phyloP scores from a whole-genome alignment of 495 filamentous ascomycete genomes.

The Symbiotaphrina buchneri region DNA sequence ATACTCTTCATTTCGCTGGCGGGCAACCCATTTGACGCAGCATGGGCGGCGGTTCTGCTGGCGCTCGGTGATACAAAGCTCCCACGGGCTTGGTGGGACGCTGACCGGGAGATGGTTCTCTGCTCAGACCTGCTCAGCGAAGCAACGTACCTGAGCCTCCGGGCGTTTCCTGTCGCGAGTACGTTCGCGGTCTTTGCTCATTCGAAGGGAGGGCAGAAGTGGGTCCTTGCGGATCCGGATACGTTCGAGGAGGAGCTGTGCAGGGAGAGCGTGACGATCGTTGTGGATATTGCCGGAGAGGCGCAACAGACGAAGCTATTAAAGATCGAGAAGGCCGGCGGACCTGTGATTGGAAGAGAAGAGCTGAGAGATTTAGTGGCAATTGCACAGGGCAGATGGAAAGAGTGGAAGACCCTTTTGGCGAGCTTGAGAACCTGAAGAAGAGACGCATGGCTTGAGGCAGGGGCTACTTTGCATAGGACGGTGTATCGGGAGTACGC shows the following conservation, averaged over 20 bases:
- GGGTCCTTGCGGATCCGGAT: slow-evolving; percentile 77
- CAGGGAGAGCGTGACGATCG: slow-evolving; percentile 46
- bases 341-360: slow-evolving; percentile 30
- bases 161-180: slow-evolving; percentile 41
- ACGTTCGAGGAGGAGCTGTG: slow-evolving; percentile 69
- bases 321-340: slow-evolving; percentile 65
- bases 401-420: slow-evolving; percentile 23
- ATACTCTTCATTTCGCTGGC: slow-evolving; percentile 75
- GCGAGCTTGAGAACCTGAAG: no score
- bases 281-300: slow-evolving; percentile 35
- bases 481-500: no score
- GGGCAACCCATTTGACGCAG: slow-evolving; percentile 74
- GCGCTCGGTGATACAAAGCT: slow-evolving; percentile 61
- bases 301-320: slow-evolving; percentile 26
- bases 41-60: slow-evolving; percentile 64
- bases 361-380: slow-evolving; percentile 29
- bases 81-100: slow-evolving; percentile 72
- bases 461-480: no score
- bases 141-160: slow-evolving; percentile 26
- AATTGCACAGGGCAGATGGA: slow-evolving; percentile 29
- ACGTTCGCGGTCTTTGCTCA: slow-evolving; percentile 49
- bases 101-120: slow-evolving; percentile 51
- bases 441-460: no score
- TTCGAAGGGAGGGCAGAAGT: slow-evolving; percentile 23
- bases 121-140: slow-evolving; percentile 36